Percentiles rank a stretch among this genome's conserved stretches.
Conservation (phyloP, 345 rosid species). For the Eucalyptus polybractea region DNA sequence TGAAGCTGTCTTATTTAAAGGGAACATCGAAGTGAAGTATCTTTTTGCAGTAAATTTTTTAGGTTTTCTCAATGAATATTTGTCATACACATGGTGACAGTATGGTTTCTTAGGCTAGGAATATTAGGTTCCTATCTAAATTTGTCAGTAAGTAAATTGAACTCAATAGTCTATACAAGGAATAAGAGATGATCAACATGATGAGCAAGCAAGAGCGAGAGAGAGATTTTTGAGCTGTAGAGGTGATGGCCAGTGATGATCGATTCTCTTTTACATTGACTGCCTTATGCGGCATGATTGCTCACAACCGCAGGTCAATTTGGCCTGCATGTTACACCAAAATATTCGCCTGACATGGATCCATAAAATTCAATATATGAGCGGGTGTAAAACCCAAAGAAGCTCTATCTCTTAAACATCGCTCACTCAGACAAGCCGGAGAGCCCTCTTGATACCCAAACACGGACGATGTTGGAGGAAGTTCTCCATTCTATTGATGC, state of each 20-base stretch:
- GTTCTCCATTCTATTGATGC: constrained; percentile 74
- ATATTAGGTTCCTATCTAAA: not conserved
- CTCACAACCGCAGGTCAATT: not conserved
- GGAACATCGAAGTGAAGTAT: not conserved
- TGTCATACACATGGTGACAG: not conserved
- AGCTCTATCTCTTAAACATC: constrained; percentile 59
- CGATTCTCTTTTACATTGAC: not conserved
- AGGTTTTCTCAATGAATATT: not conserved
- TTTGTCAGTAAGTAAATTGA: not conserved
- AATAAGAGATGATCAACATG: not conserved
- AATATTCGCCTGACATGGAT: not conserved
- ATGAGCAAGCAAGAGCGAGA: not conserved
- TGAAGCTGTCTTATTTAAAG: not conserved
- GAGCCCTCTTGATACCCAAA: constrained; percentile 38
- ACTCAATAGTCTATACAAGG: not conserved
- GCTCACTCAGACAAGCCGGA: constrained; percentile 65
- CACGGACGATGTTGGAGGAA: constrained; percentile 45
- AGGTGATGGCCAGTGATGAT: not conserved
- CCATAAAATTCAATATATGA: not conserved
- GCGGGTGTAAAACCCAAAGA: not conserved
- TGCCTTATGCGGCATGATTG: not conserved
- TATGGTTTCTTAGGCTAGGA: not conserved
- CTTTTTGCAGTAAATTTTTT: not conserved
- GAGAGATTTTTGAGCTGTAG: not conserved
- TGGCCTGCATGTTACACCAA: not conserved